These are phyloP conservation scores for Aegilops speltoides DNA, from an alignment of 176 grass and related monocot species.

Conservation along the genomic window DNA sequence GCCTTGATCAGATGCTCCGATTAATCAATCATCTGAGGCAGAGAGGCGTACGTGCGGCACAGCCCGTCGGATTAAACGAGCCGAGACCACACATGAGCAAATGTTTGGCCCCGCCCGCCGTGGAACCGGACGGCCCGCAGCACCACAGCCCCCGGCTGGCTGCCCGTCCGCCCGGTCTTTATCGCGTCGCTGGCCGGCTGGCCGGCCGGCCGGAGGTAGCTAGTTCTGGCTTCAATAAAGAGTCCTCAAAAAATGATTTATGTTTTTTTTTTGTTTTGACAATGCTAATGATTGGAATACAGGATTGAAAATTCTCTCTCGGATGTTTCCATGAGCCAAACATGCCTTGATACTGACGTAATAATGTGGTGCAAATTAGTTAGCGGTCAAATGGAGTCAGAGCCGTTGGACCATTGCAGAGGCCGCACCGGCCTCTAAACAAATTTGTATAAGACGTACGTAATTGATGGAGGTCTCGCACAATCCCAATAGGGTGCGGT, in stretches of 20 bases:
- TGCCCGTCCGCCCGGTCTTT: background rate
- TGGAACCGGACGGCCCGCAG: background rate
- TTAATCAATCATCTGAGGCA: too few species aligned
- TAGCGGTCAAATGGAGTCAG: background rate
- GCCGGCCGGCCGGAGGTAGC: background rate
- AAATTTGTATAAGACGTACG: background rate
- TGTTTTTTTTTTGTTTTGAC: too few species aligned
- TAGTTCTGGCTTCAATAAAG: too few species aligned
- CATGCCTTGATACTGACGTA: background rate
- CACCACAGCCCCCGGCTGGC: too few species aligned
- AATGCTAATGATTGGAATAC: too few species aligned
- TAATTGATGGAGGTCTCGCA: too few species aligned
- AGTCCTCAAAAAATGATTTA: too few species aligned
- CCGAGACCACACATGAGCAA: constrained; percentile 4
- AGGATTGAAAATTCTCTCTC: too few species aligned
- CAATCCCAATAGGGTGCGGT: too few species aligned
- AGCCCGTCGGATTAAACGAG: background rate
- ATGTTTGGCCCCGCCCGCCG: constrained; percentile 17
- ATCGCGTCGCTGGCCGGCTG: background rate
- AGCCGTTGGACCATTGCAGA: background rate
- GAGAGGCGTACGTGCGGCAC: background rate
- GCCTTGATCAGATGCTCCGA: background rate
- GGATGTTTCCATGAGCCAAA: too few species aligned
- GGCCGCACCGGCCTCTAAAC: background rate
- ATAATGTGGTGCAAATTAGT: background rate